These are phyloP conservation scores for Tolypocladium tropicale DNA, from an alignment of 2,329 filamentous ascomycete species.

Conservation along the genomic window DNA sequence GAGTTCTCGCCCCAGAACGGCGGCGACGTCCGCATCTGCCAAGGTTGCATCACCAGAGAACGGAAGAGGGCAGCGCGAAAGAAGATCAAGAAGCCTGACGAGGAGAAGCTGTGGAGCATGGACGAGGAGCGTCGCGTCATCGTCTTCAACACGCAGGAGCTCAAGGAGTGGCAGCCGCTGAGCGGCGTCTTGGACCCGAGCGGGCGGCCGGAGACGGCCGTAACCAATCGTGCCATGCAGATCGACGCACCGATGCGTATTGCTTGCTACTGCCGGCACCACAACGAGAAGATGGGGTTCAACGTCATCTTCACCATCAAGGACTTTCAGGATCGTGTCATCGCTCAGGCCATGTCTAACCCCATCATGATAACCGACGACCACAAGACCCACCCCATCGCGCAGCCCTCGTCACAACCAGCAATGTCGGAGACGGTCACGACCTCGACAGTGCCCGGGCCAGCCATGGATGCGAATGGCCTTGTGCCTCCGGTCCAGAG, in stretches of 20 bases:
- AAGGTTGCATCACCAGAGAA: conserved; percentile 84
- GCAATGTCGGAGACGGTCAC: conserved; percentile 16
- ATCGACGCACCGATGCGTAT: conserved; percentile 90
- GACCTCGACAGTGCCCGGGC: conserved; percentile 10
- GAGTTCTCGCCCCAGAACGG: conserved; percentile 71
- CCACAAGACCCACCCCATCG: conserved; percentile 67
- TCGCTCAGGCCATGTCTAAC: conserved; percentile 76
- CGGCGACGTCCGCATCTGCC: conserved; percentile 87
- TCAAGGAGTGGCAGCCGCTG: conserved; percentile 70
- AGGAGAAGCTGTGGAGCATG: conserved; percentile 77
- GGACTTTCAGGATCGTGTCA: conserved; percentile 62
- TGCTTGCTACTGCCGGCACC: conserved; percentile 92
- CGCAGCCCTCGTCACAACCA: conserved; percentile 15
- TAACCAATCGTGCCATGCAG: conserved; percentile 54
- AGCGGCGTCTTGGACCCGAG: conserved; percentile 36
- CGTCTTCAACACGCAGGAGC: conserved; percentile 82
- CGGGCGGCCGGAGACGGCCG: conserved; percentile 33
- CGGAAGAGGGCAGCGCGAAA: conserved; percentile 85
- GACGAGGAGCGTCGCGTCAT: conserved; percentile 75
- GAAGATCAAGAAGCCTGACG: conserved; percentile 86
- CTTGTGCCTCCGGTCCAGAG: conserved; percentile 22
- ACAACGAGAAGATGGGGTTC: conserved; percentile 88
- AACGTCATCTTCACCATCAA: conserved; percentile 91
- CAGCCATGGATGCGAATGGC: conserved; percentile 17
- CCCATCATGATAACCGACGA: conserved; percentile 97